Evolutionary conservation across 306 rosid species (phyloP), one percentile per base, ranked within the genome.

Genomic region (Chamaecrista fasciculata): DNA sequence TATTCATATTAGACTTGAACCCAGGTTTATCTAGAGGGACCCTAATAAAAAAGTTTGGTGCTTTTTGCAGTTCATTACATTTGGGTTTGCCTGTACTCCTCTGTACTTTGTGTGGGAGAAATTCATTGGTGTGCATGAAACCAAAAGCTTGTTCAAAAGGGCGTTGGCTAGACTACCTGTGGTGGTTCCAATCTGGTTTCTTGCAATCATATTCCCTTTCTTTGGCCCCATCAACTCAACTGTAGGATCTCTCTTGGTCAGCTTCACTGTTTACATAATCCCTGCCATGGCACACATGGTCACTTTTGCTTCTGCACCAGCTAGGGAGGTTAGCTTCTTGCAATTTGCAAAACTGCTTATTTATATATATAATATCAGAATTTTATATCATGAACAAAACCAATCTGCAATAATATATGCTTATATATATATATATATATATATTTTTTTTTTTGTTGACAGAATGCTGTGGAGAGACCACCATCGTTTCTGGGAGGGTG

Each of bases 101-200:
- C 73, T 87, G 75, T 87, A 87, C 82, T 85, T 87, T 71, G 93
- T 87, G 75, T 87, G 94, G 94, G 94, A 87, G 81, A 87, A 85
- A 78, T 79, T 82, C 67, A 15, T 85, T 2, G 51, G 84, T 5
- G 76, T 87, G 36, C 90, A 87, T 40, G 85, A 87, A 44, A 85
- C 90, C 6, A 87, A 85, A 77, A 85, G 90, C 47, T 8, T 85
- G 79, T 49, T 85, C 62, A 87, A 85, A 79, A 83, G 86, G 80
- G 94, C 90, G 37, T 33, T 87, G 57, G 76, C 83, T 2, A 82
- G 93, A 60, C 93, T 87, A 14, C 93, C 93, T 8, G 93, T 87
- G 42, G 93, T 87, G 75, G 74, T 87, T 61, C 93, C 93, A 42
- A 87, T 87, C 52, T 87, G 93, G 93, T 87, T 87, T 70, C 62